Evolutionary conservation across 495 filamentous ascomycete genomes (phyloP), one percentile per base, ranked within the genome.

Genomic region (Bombardia bombarda): DNA sequence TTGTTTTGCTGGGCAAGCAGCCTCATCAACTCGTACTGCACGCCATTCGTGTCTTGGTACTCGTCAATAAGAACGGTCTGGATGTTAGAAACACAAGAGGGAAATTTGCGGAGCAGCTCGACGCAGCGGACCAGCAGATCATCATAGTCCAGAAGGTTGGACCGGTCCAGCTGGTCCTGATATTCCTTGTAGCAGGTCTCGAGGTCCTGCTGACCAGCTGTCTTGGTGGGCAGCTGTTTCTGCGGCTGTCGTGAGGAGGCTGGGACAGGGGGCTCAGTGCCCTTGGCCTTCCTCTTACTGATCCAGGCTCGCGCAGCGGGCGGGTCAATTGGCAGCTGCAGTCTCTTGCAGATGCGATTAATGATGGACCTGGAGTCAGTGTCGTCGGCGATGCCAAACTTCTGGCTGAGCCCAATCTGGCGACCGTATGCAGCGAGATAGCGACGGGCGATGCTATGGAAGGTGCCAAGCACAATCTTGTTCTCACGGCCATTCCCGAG

Each of bases 1-100:
- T 79, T 76, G 34, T 75, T 70, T 25, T 68, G 57, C 19, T 84
- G 74, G 13, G 92, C 88, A 52, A 99, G 84, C 4, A 94, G 75
- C 38, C 79, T 82, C 90, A 96, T 96, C 35, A 99, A 64, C 39
- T 97, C 87, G 52, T 93, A 99, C 61, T 99, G 93, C 6, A 95
- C 81, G 14, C 83, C 68, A 50, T 99, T 99, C 1, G 93, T 99
- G 57, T 99, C 93, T 58, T 99, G 93, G 49, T 95, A 99, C 54
- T 99, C 93, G 54, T 99, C 93, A 49, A 99, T 92, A 32, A 99
- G 68, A 1, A 99, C 88, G 0, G 86, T 81, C 57, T 96, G 81
- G 14, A 99, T 79, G 57, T 94, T 95, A 3, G 81, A 82, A 2
- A 95, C 90, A 54, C 89, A 97, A n/a, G 80, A 67, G 1, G 88